phyloP scores from a whole-genome alignment of 2,329 filamentous ascomycete species.

The Colletotrichum shisoi region DNA sequence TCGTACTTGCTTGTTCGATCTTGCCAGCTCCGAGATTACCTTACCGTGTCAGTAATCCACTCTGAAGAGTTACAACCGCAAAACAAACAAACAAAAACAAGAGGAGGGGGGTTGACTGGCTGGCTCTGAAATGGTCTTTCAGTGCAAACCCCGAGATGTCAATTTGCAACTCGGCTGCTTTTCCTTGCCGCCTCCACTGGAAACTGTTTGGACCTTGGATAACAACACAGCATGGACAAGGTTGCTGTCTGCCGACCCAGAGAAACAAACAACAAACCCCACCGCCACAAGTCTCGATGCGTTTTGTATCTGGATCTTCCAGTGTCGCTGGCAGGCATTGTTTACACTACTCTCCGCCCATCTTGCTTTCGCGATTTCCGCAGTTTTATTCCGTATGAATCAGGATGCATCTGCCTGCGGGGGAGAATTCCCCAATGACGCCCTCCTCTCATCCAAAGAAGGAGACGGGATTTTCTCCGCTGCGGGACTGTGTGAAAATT shows the following conservation, averaged over 20 bases:
- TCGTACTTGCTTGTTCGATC: neutral
- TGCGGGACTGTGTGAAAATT: neutral
- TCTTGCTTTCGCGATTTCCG: neutral
- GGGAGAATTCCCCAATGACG: slow-evolving; percentile 13
- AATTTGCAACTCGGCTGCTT: slow-evolving; percentile 7
- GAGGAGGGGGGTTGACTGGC: too few relatives aligned
- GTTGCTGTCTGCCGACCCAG: slow-evolving; percentile 16
- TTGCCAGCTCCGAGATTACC: too few relatives aligned
- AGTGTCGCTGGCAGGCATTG: slow-evolving; percentile 5
- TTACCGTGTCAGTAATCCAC: neutral
- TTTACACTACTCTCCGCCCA: neutral
- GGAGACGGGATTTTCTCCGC: slow-evolving; percentile 10
- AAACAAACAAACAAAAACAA: neutral
- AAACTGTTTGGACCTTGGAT: slow-evolving; percentile 30
- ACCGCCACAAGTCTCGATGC: slow-evolving; percentile 15
- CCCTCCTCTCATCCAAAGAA: neutral
- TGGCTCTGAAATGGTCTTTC: neutral
- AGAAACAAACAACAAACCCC: slow-evolving; percentile 27
- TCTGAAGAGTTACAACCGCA: neutral
- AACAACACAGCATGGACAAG: slow-evolving; percentile 25
- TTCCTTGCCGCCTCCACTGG: slow-evolving; percentile 25
- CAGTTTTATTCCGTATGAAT: slow-evolving; percentile 8
- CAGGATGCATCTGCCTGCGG: slow-evolving; percentile 10
- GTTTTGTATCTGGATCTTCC: slow-evolving; percentile 12
- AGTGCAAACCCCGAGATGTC: slow-evolving; percentile 1